Evolutionary conservation across 139 green algal genomes (phyloP), one percentile per base, ranked within the genome.

Genomic region (Coccomyxa sp.): DNA sequence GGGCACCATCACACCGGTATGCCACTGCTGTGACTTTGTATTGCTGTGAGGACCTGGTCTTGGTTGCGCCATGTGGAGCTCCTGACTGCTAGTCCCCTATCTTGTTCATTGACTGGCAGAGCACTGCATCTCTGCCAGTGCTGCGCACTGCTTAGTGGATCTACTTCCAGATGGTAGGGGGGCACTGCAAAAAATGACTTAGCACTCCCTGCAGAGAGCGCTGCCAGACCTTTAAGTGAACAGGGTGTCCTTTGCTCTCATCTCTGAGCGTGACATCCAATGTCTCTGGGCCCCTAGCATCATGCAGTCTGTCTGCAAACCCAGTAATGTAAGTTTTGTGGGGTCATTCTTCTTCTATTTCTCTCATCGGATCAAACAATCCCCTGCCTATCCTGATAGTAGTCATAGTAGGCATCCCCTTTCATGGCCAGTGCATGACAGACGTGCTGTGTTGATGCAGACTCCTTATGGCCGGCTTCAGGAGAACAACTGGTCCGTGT

Each of bases 401-500:
- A 1, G 38, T 51, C n/a, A n/a, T n/a, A n/a, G n/a, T n/a, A n/a
- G 38, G 38, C 38, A 51, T 51, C 7, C 3, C 38, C 38, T 51
- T 11, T 13, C 9, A 76, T 67, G n/a, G 17, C 25, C 18, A 57
- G 45, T 13, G 30, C 27, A 51, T 51, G 3, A 51, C 38, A 51
- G 7, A 51, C 38, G 7, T 51, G 38, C 38, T 51, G 38, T 71
- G 18, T 9, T 71, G 18, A 11, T 71, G 79, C 82, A 88, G 80
- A 67, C 74, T 51, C 74, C 82, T 0, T 95, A 93, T 80, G 86
- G 66, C 10, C 88, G 91, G 76, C 76, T 95, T 0, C 82, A 89
- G 51, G 91, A 95, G 71, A 95, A 95, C 87, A 95, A 95, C 81
- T 95, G 91, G 91, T 90, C 87, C 10, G 76, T 95, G 12, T 91